Conservation (phyloP, 73 alveolate genomes). For the Paramecium pentaurelia region DNA sequence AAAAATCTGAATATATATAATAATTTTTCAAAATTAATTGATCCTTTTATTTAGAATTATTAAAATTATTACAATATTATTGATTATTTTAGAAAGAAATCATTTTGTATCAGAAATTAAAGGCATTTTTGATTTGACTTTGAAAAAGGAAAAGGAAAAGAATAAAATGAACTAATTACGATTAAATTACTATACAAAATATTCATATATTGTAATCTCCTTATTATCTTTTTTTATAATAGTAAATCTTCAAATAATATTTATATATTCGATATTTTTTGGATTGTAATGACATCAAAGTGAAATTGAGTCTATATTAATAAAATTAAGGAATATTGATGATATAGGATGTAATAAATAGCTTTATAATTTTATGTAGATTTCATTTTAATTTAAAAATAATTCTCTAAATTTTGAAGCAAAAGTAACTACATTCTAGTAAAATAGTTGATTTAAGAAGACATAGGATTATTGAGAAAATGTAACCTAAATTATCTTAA, state of each 20-base stretch:
- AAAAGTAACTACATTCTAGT: background rate
- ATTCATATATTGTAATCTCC: background rate
- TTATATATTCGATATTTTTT: too few species aligned
- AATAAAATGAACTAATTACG: too few species aligned
- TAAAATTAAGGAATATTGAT: too few species aligned
- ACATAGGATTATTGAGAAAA: background rate
- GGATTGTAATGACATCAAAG: background rate
- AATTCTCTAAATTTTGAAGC: background rate
- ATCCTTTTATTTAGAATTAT: too few species aligned
- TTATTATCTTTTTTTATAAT: too few species aligned
- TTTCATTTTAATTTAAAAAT: background rate
- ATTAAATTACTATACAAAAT: too few species aligned
- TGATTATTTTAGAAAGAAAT: too few species aligned
- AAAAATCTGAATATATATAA: too few species aligned
- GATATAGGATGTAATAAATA: background rate
- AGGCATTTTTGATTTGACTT: background rate
- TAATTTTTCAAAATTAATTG: too few species aligned
- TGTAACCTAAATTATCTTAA: background rate
- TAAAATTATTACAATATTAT: too few species aligned
- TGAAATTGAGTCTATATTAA: background rate
- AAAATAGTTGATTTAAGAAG: background rate
- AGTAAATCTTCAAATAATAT: background rate
- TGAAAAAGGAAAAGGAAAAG: background rate
- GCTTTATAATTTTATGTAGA: background rate
- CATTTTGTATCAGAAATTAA: background rate